Base-by-base conservation (phyloP, 495 filamentous ascomycete species). In the Aspergillus cavernicola region DNA sequence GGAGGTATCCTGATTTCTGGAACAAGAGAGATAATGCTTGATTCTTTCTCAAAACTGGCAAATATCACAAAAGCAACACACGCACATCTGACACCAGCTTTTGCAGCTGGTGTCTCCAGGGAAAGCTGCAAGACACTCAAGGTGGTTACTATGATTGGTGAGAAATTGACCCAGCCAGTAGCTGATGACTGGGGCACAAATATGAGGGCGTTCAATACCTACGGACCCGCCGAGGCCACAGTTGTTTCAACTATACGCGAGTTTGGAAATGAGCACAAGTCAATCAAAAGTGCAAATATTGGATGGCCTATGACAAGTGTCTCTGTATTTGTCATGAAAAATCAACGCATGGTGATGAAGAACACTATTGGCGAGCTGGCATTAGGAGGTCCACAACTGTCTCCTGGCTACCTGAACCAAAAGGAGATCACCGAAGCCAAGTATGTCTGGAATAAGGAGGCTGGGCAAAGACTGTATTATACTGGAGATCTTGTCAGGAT, bases 71-170 rank as follows among this genome's bases (percentile, higher is more conserved):
- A 58, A 13, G 66, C 69, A n/a, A 72, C 69, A 5, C 69, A 72
- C 44, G 69, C 69, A 3, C 69, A 72, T 55, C 59, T 72, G 20
- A 72, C 69, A 6, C 69, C 69, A 12, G 67, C 69, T 1, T 72
- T 70, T 45, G 58, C 65, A 8, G 64, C 69, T 8, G 67, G 61
- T 9, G 50, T 72, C 15, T 50, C 59, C 1, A 50, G 69, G 42
- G 52, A 65, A 23, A 40, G 31, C 31, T 72, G 69, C 47, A 55
- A 63, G 22, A 72, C 63, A 1, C 55, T 72, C 3, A 56, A 68
- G 23, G 91, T 96, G 66, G 95, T 96, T 85, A 96, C 90, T 23
- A 93, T 89, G 50, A 96, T 96, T 63, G 91, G 91, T 43, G 91
- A 96, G 81, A 95, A 95, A 76, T 77, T 96, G 69, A 95, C 91